Conservation (phyloP, 2,329 filamentous ascomycete genomes). For the Lizonia empirigonia region DNA sequence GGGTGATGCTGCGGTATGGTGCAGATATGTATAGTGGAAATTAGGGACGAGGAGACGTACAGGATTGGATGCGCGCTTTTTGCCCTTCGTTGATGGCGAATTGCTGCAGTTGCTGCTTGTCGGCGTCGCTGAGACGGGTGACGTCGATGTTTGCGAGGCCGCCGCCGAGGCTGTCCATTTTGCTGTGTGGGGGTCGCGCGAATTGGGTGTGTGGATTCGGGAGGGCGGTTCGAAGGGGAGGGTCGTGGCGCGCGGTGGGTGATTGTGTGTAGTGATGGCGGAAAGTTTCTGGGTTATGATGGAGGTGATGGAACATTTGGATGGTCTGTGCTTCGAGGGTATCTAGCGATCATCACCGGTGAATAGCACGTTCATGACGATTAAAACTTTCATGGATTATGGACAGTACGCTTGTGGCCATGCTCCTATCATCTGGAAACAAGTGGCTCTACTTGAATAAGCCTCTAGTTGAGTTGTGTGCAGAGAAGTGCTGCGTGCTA, state of each 20-base stretch:
- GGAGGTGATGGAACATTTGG: neutral
- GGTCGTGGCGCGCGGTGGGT: neutral
- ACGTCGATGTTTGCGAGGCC: constrained; percentile 64
- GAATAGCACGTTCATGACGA: too few relatives aligned
- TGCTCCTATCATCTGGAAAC: too few relatives aligned
- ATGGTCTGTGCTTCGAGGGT: constrained; percentile 1
- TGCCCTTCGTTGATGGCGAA: constrained; percentile 85
- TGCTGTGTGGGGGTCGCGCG: constrained; percentile 1
- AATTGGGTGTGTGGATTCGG: neutral
- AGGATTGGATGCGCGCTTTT: constrained; percentile 72
- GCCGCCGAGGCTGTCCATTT: constrained; percentile 49
- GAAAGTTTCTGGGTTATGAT: constrained; percentile 10
- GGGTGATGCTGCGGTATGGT: too few relatives aligned
- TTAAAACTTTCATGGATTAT: too few relatives aligned
- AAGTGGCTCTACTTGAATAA: too few relatives aligned
- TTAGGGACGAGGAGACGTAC: too few relatives aligned
- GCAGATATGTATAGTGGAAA: too few relatives aligned
- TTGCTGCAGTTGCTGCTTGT: constrained; percentile 86
- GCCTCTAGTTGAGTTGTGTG: too few relatives aligned
- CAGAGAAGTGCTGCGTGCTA: too few relatives aligned
- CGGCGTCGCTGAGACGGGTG: constrained; percentile 75
- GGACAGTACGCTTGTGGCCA: too few relatives aligned
- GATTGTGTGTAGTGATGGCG: constrained; percentile 19
- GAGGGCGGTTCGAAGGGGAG: neutral
- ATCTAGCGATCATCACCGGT: neutral